phyloP scores from a whole-genome alignment of 208 protist species.

The Herpetomonas muscarum region DNA sequence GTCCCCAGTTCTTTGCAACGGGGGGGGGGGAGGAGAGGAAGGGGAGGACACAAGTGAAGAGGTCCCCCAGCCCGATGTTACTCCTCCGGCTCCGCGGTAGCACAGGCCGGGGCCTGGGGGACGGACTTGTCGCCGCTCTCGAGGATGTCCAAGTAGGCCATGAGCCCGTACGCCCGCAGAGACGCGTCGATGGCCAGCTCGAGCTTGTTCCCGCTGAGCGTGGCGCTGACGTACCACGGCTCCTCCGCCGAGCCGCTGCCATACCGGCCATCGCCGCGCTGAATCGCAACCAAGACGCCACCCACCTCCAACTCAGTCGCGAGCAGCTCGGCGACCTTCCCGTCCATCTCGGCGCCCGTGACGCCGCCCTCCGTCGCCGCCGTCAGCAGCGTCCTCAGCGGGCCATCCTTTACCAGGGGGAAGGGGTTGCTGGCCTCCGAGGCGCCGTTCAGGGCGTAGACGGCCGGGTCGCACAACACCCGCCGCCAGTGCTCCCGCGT shows the following conservation, averaged over 20 bases:
- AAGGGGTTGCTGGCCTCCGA: not conserved
- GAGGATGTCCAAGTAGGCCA: constrained; percentile 61
- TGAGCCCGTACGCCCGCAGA: constrained; percentile 70
- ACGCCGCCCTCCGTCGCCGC: constrained; percentile 13
- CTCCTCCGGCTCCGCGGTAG: not conserved
- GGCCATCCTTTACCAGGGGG: constrained; percentile 32
- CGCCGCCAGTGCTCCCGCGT: constrained; percentile 64
- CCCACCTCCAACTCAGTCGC: constrained; percentile 45
- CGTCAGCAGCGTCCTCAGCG: constrained; percentile 25
- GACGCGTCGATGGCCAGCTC: constrained; percentile 81
- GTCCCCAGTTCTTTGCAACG: no score
- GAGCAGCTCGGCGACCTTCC: constrained; percentile 25
- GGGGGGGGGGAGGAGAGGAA: no score
- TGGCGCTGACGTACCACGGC: constrained; percentile 81
- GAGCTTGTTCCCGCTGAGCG: constrained; percentile 72
- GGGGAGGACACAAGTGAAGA: no score
- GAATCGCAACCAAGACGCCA: constrained; percentile 56
- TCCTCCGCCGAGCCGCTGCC: constrained; percentile 4
- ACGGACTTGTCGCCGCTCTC: constrained; percentile 7
- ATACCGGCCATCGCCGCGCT: constrained; percentile 1
- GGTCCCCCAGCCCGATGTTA: not conserved
- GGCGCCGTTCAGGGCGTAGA: not conserved
- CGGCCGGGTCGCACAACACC: constrained; percentile 27
- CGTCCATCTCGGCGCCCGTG: constrained; percentile 12
- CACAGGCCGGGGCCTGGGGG: not conserved